These are phyloP conservation scores for Phanerochaete carnosa DNA, from an alignment of 768 basidiomycete genomes.

Conservation along the genomic window DNA sequence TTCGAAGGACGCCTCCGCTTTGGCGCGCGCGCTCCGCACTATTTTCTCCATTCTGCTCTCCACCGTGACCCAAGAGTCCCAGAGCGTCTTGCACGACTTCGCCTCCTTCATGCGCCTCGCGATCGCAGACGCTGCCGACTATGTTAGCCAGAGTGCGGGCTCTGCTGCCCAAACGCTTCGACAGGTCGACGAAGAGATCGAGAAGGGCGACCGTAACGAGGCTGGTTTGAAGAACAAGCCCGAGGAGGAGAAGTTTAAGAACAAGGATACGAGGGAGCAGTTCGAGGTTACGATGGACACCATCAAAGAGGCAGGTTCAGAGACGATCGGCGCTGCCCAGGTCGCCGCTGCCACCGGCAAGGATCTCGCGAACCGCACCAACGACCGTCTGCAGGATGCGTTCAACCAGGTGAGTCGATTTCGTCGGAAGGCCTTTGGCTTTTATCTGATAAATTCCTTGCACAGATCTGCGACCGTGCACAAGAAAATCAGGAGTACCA, in stretches of 20 bases:
- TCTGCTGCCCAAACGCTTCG: conserved; percentile 51
- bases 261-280: conserved; percentile 44
- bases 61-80: conserved; percentile 50
- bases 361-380: conserved; percentile 42
- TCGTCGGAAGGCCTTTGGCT: background rate
- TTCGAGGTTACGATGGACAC: conserved; percentile 71
- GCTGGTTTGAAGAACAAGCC: conserved; percentile 52
- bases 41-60: conserved; percentile 52
- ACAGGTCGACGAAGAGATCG: conserved; percentile 53
- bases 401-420: conserved; percentile 43
- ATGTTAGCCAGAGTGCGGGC: conserved; percentile 49
- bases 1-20: conserved; percentile 43
- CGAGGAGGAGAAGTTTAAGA: conserved; percentile 39
- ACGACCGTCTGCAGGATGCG: conserved; percentile 43
- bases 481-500: conserved; percentile 60
- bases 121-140: conserved; percentile 63
- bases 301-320: conserved; percentile 53
- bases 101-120: conserved; percentile 62
- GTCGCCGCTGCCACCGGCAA: conserved; percentile 37
- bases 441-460: background rate
- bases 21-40: conserved; percentile 48
- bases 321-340: conserved; percentile 53
- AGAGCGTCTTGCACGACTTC: conserved; percentile 55
- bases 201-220: conserved; percentile 55
- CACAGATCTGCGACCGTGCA: conserved; percentile 61